Evolutionary conservation across 306 rosid genomes (phyloP).

Genomic region (Cucumis melo): DNA sequence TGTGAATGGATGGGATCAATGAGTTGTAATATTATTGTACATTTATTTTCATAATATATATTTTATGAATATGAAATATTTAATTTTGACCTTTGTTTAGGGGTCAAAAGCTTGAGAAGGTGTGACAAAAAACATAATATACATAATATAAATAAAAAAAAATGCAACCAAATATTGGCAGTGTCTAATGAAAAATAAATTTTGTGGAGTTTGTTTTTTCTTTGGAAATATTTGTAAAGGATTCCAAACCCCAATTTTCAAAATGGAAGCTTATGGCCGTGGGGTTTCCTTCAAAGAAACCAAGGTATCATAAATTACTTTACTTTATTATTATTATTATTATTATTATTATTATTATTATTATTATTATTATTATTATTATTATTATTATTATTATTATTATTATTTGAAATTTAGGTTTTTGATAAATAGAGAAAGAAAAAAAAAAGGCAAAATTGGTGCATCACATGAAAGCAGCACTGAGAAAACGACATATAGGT

Average conservation of each 20-base stretch:
- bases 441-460: neutral
- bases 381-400: too few species aligned
- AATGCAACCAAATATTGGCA: neutral
- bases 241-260: neutral
- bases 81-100: neutral
- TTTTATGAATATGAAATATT: neutral
- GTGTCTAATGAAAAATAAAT: neutral
- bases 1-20: neutral
- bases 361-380: too few species aligned
- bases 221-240: neutral
- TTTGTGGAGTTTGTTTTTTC: neutral
- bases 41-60: neutral
- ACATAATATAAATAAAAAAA: too few species aligned
- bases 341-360: too few species aligned
- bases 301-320: neutral
- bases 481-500: neutral
- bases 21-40: neutral
- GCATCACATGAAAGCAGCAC: neutral
- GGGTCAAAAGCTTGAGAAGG: neutral
- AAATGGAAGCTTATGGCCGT: neutral
- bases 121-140: neutral
- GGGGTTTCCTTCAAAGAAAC: neutral
- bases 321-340: too few species aligned
- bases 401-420: neutral
- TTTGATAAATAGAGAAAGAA: neutral